Conservation (phyloP, 1,284 basidiomycete species). For the Pyrrhoderma lamaoense region DNA sequence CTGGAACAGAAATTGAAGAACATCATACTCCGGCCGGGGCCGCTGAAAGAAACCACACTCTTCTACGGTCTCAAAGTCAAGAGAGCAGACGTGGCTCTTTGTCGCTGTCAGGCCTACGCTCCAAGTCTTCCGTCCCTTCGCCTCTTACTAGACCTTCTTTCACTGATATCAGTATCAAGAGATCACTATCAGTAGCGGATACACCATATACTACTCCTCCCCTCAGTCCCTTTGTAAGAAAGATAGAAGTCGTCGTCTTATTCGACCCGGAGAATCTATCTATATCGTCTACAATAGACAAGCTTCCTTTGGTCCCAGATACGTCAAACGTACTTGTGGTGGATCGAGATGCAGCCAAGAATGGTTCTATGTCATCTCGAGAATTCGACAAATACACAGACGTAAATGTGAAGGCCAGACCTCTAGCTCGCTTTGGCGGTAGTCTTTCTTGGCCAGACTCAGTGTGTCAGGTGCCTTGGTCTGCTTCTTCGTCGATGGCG, state of each 20-base stretch:
- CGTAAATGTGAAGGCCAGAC: not conserved
- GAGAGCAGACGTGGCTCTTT: too few species aligned
- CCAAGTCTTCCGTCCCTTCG: not conserved
- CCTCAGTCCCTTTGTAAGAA: conserved; percentile 4
- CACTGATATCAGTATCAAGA: not conserved
- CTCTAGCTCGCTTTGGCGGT: conserved; percentile 11
- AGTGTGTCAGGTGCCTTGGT: not conserved
- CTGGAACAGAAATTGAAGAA: too few species aligned
- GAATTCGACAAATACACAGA: too few species aligned
- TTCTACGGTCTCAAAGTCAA: too few species aligned
- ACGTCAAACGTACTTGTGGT: not conserved
- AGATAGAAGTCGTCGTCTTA: conserved; percentile 9
- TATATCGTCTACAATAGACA: too few species aligned
- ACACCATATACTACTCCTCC: conserved; percentile 8
- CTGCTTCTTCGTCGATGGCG: not conserved
- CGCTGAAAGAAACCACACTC: not conserved
- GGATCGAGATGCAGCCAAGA: not conserved
- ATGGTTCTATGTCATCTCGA: too few species aligned
- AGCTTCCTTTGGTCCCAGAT: too few species aligned
- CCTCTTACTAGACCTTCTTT: not conserved
- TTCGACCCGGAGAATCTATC: conserved; percentile 6
- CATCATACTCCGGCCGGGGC: too few species aligned
- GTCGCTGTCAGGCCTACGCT: too few species aligned
- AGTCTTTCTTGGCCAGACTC: conserved; percentile 15
- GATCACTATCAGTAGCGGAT: too few species aligned